Base-by-base conservation (phyloP, 192 early-diverging fungal genomes). In the Chytriomyces sp. region DNA sequence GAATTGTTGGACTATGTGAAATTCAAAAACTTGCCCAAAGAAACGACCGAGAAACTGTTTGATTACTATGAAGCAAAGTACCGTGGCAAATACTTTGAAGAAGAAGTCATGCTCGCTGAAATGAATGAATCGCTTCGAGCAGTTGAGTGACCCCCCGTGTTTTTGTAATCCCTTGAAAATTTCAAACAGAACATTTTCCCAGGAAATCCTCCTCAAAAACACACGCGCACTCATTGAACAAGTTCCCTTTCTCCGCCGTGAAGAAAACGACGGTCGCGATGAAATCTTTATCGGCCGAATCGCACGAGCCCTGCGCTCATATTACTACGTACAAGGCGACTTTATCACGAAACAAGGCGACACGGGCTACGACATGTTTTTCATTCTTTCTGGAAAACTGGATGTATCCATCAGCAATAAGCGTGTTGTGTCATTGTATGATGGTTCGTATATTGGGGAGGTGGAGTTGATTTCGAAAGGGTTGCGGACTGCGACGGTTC, bases 131-230 rank as follows among this genome's bases (percentile, higher is more conserved):
- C 69, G 7, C 43, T 70, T 16, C 48, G 69, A 53, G 69, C 69
- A 7, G 69, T 70, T 9, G 13, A n/a, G 48, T 24, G 10, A 23
- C 45, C 11, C 11, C 8, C 28, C 16, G 48, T 50, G 7, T 45
- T 10, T n/a, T 57, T 10, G 53, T 13, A 57, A n/a, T 59, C 57
- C 16, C 16, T n/a, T 24, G 66, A 68, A 68, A 45, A 68, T 45
- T 45, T 10, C 8, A 44, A n/a, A n/a, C n/a, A n/a, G n/a, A n/a
- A n/a, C n/a, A n/a, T n/a, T n/a, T n/a, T n/a, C n/a, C n/a, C 61
- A 80, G 83, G 83, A 84, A 77, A 87, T 87, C 64, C 60, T 77
- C 5, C 60, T 85, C 24, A 72, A 82, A 49, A 82, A 85, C 53
- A 84, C 82, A 45, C 67, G 80, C 5, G 79, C 72, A 7, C 72